Conservation (phyloP, 306 rosid species). For the Cucumis cinereus region DNA sequence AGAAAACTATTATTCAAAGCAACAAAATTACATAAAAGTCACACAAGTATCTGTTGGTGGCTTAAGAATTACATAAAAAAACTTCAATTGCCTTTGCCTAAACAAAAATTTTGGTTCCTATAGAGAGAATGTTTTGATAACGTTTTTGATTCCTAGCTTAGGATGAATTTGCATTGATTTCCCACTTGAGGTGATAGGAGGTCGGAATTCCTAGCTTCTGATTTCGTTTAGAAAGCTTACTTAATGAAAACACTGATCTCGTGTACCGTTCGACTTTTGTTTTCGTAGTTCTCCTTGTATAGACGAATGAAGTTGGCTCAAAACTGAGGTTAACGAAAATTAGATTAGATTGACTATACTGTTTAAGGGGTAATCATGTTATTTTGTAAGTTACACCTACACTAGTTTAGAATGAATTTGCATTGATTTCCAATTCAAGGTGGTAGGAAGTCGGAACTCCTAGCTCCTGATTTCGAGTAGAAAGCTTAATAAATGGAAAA, state of each 20-base stretch:
- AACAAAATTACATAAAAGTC: neutral
- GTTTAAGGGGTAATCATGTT: neutral
- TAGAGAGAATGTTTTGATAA: neutral
- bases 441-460: neutral
- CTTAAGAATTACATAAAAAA: neutral
- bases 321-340: neutral
- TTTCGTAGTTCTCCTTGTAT: neutral
- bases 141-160: neutral
- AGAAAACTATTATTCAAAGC: neutral
- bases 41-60: neutral
- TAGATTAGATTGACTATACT: neutral
- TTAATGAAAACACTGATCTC: neutral
- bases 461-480: neutral
- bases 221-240: neutral
- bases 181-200: neutral
- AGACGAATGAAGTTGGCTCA: neutral
- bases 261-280: neutral
- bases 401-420: neutral
- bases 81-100: neutral
- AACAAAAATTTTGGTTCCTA: neutral
- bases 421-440: neutral
- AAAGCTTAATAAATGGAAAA: neutral
- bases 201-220: neutral
- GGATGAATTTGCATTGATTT: neutral
- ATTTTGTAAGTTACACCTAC: neutral